Percentiles rank a stretch among this genome's conserved stretches.
These are phyloP conservation scores for Suillus occidentalis DNA, from an alignment of 768 basidiomycete species.

Conservation along the genomic window DNA sequence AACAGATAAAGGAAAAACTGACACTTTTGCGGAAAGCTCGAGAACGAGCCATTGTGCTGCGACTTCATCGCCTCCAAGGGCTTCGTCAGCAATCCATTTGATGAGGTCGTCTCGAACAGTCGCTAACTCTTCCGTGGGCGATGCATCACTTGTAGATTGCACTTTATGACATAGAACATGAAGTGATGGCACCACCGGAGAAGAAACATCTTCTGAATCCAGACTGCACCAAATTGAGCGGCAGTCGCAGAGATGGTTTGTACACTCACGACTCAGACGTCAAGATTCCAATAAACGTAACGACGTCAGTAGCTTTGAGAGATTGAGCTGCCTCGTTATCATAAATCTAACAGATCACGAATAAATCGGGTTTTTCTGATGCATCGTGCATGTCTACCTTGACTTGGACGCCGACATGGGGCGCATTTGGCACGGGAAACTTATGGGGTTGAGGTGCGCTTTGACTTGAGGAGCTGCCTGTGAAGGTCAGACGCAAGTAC, in stretches of 20 bases:
- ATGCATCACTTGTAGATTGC: background rate
- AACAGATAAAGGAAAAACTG: slow-evolving; percentile 27
- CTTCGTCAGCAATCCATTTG: slow-evolving; percentile 71
- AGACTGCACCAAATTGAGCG: slow-evolving; percentile 29
- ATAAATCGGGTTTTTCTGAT: background rate
- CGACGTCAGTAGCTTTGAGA: slow-evolving; percentile 60
- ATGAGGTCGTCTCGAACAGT: slow-evolving; percentile 52
- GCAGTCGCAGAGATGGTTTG: background rate
- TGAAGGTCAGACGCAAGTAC: background rate
- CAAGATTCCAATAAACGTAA: slow-evolving; percentile 74
- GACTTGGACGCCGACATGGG: slow-evolving; percentile 70
- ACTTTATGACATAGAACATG: slow-evolving; percentile 57
- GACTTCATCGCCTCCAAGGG: slow-evolving; percentile 62
- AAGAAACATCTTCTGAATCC: slow-evolving; percentile 38
- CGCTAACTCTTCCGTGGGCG: slow-evolving; percentile 8
- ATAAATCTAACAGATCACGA: slow-evolving; percentile 51
- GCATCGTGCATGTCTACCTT: slow-evolving; percentile 45
- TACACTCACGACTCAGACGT: slow-evolving; percentile 59
- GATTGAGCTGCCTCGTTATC: slow-evolving; percentile 42
- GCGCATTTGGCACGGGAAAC: slow-evolving; percentile 51
- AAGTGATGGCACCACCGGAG: slow-evolving; percentile 55
- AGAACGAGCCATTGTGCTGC: slow-evolving; percentile 79
- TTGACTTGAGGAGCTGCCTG: slow-evolving; percentile 28
- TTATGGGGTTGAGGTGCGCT: slow-evolving; percentile 51
- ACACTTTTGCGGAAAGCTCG: slow-evolving; percentile 62